Base-by-base conservation (phyloP, 2,329 filamentous ascomycete genomes). In the Purpureocillium lavendulum region DNA sequence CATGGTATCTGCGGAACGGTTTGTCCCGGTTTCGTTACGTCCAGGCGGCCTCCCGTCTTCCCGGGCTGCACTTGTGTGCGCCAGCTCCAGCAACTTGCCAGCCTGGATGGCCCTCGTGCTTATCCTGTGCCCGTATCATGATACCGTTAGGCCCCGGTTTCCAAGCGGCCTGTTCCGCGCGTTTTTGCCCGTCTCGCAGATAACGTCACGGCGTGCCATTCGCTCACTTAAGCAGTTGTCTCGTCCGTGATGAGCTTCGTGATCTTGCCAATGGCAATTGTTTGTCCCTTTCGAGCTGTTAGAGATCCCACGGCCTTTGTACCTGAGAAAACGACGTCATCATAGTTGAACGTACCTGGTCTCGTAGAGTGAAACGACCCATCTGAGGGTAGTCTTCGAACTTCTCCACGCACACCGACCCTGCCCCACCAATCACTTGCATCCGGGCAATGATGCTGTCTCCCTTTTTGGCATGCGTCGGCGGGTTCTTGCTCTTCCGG, bases 221-320 rank as follows among this genome's bases (percentile, higher is more conserved):
- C 29, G 13, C 12, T 13, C 29, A 30, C 29, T 13, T 14, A 30
- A 13, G 29, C 29, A 30, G 29, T 12, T 12, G 29, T 13, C 13
- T 44, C 42, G 3, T 67, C 61, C 7, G 57, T 66, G 53, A 79
- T 71, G 47, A 98, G 76, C 75, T 89, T 96, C 44, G 87, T 96
- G 62, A 98, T 94, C 77, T 98, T 98, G 57, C 92, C 92, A 68
- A 98, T 98, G 41, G 92, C 92, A 69, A 98, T 96, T 0, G 92
- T 98, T 84, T 97, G 90, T 54, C 92, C 92, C 82, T 97, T 57
- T 40, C 58, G 38, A 47, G 17, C 40, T 11, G 39, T 41, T 17
- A 41, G 35, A 16, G 29, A 30, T n/a, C 35, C 21, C 10, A 7
- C 9, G 18, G 4, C 13, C 28, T 5, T 1, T 16, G 14, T 17